Conservation (phyloP, 257 asterid species). For the Solanum tacnaense region DNA sequence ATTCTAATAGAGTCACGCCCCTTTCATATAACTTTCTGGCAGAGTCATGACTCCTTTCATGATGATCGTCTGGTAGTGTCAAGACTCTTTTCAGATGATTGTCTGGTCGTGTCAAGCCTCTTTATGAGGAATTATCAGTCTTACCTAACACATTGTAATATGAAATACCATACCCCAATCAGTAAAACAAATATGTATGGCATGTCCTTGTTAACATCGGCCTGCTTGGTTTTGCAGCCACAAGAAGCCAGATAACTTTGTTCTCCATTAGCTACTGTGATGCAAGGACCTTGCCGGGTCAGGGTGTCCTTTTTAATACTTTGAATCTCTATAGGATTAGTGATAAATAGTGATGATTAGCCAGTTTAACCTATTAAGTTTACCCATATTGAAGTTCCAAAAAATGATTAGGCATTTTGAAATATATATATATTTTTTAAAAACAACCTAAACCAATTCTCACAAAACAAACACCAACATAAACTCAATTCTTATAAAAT, state of each 20-base stretch:
- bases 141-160: neutral
- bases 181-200: neutral
- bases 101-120: neutral
- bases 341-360: neutral
- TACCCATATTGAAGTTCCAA: neutral
- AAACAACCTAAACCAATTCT: neutral
- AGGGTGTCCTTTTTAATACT: neutral
- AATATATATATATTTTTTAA: too few species aligned
- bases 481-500: neutral
- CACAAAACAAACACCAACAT: neutral
- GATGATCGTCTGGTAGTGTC: too few species aligned
- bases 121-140: neutral
- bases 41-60: neutral
- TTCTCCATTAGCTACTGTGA: neutral
- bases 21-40: neutral
- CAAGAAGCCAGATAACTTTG: neutral
- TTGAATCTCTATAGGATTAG: neutral
- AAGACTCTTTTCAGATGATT: neutral
- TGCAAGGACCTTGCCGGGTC: neutral
- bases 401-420: neutral
- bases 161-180: neutral
- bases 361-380: neutral
- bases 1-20: neutral
- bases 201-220: neutral
- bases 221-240: neutral